These are phyloP conservation scores for Aureobasidium mangrovei DNA, from an alignment of 2,329 filamentous ascomycete genomes.

Conservation along the genomic window DNA sequence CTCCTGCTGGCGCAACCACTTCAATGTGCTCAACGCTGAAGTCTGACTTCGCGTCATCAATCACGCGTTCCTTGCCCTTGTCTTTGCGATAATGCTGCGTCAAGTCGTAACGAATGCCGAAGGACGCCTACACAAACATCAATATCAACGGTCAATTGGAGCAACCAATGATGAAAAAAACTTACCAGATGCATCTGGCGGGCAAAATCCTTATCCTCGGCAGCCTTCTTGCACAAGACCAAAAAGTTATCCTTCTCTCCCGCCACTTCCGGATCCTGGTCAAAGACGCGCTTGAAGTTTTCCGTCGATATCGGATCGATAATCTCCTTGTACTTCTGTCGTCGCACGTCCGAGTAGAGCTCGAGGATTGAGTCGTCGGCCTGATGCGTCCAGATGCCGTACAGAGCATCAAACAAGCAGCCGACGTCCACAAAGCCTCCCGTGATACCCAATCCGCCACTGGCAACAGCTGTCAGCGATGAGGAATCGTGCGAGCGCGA, in stretches of 20 bases:
- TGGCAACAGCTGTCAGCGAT: neutral
- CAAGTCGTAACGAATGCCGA: conserved; percentile 16
- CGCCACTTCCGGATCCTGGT: conserved; percentile 15
- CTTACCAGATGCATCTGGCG: conserved; percentile 20
- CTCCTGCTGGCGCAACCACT: conserved; percentile 1
- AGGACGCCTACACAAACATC: conserved; percentile 9
- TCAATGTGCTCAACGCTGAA: conserved; percentile 5
- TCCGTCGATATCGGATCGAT: conserved; percentile 27
- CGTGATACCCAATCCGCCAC: conserved; percentile 21
- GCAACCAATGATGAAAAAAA: neutral
- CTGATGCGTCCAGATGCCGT: conserved; percentile 19
- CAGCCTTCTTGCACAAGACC: conserved; percentile 17
- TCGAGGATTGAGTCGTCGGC: conserved; percentile 25
- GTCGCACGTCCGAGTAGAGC: conserved; percentile 28
- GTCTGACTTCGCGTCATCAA: neutral
- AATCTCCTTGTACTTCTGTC: conserved; percentile 27
- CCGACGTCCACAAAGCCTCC: conserved; percentile 22
- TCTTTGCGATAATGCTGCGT: conserved; percentile 18
- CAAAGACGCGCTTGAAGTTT: conserved; percentile 20
- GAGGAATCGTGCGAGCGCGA: neutral
- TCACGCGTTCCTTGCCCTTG: neutral
- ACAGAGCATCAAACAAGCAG: conserved; percentile 21
- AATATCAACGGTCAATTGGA: neutral
- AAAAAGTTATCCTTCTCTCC: conserved; percentile 20
- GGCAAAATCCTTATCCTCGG: conserved; percentile 18